Base-by-base conservation (phyloP, 129 eudicot species). In the Flaveria trinervia region DNA sequence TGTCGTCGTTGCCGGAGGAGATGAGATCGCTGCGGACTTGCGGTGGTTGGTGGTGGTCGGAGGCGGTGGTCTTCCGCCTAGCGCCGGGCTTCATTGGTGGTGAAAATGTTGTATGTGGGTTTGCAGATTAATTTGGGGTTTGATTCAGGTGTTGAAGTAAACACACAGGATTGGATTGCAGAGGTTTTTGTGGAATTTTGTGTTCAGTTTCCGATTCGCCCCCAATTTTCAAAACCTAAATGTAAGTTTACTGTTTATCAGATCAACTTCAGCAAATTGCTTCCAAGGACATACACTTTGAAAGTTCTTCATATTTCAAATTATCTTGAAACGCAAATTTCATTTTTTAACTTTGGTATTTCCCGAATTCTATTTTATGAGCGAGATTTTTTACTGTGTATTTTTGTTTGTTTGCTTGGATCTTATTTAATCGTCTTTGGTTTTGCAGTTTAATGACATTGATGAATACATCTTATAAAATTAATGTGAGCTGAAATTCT, bases 21-120 rank as follows among this genome's bases (percentile, higher is more conserved):
- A 10, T 64, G 80, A 49, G n/a, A 28, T 77, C 75, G 81, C 54
- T 67, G 14, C 65, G 65, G 65, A 45, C 50, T 10, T 17, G 77
- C 18, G 68, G 81, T 11, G 36, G 75, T 15, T 33, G 70, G 36
- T 12, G 26, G 41, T 50, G 74, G 18, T 79, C 77, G 77, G 82
- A 78, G 71, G 54, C 49, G 71, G 50, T 30, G 76, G 44, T 61
- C 65, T 69, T 79, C 45, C 82, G 15, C 43, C 68, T 80, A 67
- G 60, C 55, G 28, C 74, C 83, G 70, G 74, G 79, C 59, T 80
- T 80, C 83, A 80, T 80, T 17, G 46, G 50, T 66, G 45, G 5
- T 49, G 16, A 14, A 9, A 3, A 4, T 12, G n/a, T 3, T 72
- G 28, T 66, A 66, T 28, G 73, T 48, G 41, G 46, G 36, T 36